Conservation (phyloP, 345 rosid genomes). For the Acer campestre region DNA sequence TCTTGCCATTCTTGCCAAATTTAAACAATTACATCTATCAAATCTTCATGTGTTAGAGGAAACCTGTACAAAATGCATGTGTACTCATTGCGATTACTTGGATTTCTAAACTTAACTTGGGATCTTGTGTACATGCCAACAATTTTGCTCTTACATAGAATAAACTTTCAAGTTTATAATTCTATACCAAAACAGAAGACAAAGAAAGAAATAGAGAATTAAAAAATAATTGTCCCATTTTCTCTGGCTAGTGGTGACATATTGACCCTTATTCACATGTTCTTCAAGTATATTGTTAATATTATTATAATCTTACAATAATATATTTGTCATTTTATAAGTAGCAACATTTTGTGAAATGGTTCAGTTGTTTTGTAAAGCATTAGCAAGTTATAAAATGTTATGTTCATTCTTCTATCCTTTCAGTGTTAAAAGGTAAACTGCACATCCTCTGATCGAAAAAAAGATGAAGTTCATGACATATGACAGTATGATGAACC, state of each 20-base stretch:
- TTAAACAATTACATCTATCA: background rate
- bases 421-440: background rate
- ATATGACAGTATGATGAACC: background rate
- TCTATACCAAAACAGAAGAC: background rate
- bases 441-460: background rate
- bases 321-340: too few relatives aligned
- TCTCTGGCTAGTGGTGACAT: background rate
- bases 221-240: background rate
- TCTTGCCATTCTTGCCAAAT: background rate
- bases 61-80: too few relatives aligned
- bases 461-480: background rate
- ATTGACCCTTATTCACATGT: background rate
- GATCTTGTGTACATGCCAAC: too few relatives aligned
- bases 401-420: background rate
- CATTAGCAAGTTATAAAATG: background rate
- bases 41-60: too few relatives aligned
- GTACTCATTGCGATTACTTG: too few relatives aligned
- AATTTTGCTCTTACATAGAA: background rate
- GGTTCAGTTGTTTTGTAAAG: too few relatives aligned
- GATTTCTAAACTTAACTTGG: too few relatives aligned
- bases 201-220: background rate
- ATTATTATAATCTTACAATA: too few relatives aligned
- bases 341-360: too few relatives aligned
- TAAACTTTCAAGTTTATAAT: background rate
- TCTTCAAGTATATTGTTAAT: background rate